These are phyloP conservation scores for Candida michaelii DNA, from an alignment of 805 yeast species.

Conservation along the genomic window DNA sequence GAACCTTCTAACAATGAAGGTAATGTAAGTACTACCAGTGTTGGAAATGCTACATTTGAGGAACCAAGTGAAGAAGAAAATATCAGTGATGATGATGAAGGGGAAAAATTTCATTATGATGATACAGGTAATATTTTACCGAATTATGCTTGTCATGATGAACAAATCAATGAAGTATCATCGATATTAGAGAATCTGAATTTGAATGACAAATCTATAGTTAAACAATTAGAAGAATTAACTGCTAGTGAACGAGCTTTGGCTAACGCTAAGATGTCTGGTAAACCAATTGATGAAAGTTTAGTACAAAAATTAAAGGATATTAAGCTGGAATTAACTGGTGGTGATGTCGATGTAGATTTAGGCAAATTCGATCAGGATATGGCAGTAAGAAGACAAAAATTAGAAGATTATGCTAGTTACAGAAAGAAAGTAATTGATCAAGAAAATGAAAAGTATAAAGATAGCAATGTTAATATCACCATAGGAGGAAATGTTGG, in stretches of 20 bases:
- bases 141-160: slow-evolving; percentile 50
- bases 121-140: slow-evolving; percentile 62
- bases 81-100: slow-evolving; percentile 58
- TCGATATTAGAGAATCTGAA: slow-evolving; percentile 38
- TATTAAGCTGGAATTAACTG: slow-evolving; percentile 42
- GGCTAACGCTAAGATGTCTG: slow-evolving; percentile 53
- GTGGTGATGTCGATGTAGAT: slow-evolving; percentile 41
- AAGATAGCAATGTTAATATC: slow-evolving; percentile 13
- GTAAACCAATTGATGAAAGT: slow-evolving; percentile 34
- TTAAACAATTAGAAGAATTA: slow-evolving; percentile 53
- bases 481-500: background rate
- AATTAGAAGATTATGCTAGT: slow-evolving; percentile 55
- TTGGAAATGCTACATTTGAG: slow-evolving; percentile 8
- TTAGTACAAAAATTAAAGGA: slow-evolving; percentile 31
- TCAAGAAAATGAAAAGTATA: slow-evolving; percentile 45
- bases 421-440: slow-evolving; percentile 61
- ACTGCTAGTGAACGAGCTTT: slow-evolving; percentile 60
- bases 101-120: slow-evolving; percentile 55
- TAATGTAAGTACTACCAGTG: slow-evolving; percentile 30
- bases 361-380: slow-evolving; percentile 47
- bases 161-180: slow-evolving; percentile 39
- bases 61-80: slow-evolving; percentile 60
- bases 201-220: slow-evolving; percentile 45
- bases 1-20: slow-evolving; percentile 53
- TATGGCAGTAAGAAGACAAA: slow-evolving; percentile 46